Conservation (phyloP, 2,329 filamentous ascomycete genomes). For the Hypoxylon sp. region DNA sequence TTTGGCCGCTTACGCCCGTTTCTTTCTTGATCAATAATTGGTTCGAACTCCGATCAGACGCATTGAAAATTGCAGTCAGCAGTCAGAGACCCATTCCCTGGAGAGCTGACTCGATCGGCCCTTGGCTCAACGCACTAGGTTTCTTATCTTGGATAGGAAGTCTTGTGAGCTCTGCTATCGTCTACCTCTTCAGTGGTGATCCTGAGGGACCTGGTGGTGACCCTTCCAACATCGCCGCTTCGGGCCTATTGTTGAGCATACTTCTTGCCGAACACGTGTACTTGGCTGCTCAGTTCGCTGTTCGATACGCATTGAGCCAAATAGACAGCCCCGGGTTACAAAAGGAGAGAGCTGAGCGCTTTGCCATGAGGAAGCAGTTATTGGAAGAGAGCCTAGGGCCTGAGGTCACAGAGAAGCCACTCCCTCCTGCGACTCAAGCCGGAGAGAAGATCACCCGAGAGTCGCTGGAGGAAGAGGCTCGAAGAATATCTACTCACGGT, state of each 20-base stretch:
- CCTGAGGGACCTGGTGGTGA: slow-evolving; percentile 74
- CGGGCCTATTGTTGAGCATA: slow-evolving; percentile 84
- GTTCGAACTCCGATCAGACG: slow-evolving; percentile 93
- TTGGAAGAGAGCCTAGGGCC: slow-evolving; percentile 79
- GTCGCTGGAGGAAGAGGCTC: slow-evolving; percentile 74
- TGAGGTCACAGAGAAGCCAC: slow-evolving; percentile 64
- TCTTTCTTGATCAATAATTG: slow-evolving; percentile 96
- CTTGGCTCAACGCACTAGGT: slow-evolving; percentile 86
- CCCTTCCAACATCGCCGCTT: slow-evolving; percentile 78
- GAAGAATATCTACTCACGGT: slow-evolving; percentile 63
- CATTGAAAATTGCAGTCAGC: slow-evolving; percentile 91
- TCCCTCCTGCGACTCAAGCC: slow-evolving; percentile 61
- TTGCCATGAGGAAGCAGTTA: slow-evolving; percentile 81
- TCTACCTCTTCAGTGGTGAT: slow-evolving; percentile 86
- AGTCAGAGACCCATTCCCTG: slow-evolving; percentile 91
- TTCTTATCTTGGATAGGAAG: slow-evolving; percentile 96
- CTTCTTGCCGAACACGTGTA: slow-evolving; percentile 92
- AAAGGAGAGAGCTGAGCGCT: slow-evolving; percentile 86
- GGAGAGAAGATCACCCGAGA: slow-evolving; percentile 74
- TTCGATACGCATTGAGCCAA: slow-evolving; percentile 80
- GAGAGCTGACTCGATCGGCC: slow-evolving; percentile 93
- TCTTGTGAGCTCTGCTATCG: slow-evolving; percentile 86
- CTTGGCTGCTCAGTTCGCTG: slow-evolving; percentile 79
- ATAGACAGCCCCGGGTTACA: slow-evolving; percentile 88
- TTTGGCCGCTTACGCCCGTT: slow-evolving; percentile 92